phyloP scores from a whole-genome alignment of 2,329 filamentous ascomycete species.

The Aspergillus sp. region DNA sequence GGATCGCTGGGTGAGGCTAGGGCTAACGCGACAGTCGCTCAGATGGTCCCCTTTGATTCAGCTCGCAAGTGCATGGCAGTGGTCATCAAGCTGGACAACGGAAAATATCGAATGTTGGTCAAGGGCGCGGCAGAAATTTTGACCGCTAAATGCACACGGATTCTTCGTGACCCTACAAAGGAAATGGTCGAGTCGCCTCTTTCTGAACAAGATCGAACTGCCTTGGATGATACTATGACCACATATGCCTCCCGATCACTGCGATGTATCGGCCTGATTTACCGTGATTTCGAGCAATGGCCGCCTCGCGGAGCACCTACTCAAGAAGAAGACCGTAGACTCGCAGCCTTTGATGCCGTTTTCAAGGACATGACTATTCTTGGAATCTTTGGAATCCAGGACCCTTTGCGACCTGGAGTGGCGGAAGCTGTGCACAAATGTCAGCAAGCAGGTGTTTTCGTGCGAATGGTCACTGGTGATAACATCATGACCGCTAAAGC shows the following conservation, averaged over 20 bases:
- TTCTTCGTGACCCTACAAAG: conserved; percentile 57
- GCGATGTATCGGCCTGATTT: conserved; percentile 78
- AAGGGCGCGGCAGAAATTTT: conserved; percentile 52
- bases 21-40: conserved; percentile 54
- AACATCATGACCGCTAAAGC: conserved; percentile 75
- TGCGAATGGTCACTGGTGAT: conserved; percentile 83
- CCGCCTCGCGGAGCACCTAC: conserved; percentile 62
- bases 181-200: conserved; percentile 51
- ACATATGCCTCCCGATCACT: conserved; percentile 75
- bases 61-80: conserved; percentile 66
- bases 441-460: conserved; percentile 70
- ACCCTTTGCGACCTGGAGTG: conserved; percentile 73
- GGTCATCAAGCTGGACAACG: conserved; percentile 52
- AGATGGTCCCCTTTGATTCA: conserved; percentile 58
- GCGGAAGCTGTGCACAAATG: conserved; percentile 67
- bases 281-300: conserved; percentile 80
- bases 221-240: conserved; percentile 64
- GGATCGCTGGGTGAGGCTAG: conserved; percentile 57
- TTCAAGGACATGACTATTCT: conserved; percentile 65
- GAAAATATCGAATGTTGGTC: conserved; percentile 53
- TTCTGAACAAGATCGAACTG: conserved; percentile 52
- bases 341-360: conserved; percentile 62
- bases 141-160: conserved; percentile 42
- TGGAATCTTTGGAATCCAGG: conserved; percentile 73
- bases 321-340: conserved; percentile 54